Conservation (phyloP, 1,139 yeast species). For the Zygosaccharomyces sapae region DNA sequence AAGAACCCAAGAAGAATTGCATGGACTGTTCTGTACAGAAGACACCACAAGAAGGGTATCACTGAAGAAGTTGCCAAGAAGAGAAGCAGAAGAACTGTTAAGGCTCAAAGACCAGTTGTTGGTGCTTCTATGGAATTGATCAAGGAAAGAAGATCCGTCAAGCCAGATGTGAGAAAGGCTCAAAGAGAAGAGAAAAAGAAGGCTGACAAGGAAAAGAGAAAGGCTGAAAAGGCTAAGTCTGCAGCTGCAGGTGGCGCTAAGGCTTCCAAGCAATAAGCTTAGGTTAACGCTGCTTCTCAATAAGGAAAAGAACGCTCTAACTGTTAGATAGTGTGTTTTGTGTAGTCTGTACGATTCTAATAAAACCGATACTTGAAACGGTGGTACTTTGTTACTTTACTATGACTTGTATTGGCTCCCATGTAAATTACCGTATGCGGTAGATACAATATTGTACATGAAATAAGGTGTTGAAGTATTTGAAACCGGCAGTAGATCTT, state of each 20-base stretch:
- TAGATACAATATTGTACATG: not conserved
- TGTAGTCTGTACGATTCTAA: slow-evolving; percentile 8
- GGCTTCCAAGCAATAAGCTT: slow-evolving; percentile 80
- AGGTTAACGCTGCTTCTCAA: slow-evolving; percentile 95
- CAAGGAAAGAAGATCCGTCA: slow-evolving; percentile 93
- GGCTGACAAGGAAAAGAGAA: slow-evolving; percentile 94
- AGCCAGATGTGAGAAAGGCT: slow-evolving; percentile 98
- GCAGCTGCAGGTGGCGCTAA: slow-evolving; percentile 72
- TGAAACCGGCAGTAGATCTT: not conserved
- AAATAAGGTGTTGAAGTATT: not conserved
- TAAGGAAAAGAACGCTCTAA: slow-evolving; percentile 40
- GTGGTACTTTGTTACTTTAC: slow-evolving; percentile 1
- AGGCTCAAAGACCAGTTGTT: slow-evolving; percentile 98
- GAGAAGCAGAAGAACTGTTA: slow-evolving; percentile 96
- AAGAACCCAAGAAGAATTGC: slow-evolving; percentile 99
- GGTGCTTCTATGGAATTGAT: slow-evolving; percentile 99
- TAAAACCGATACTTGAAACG: slow-evolving; percentile 8
- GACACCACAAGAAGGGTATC: slow-evolving; percentile 99
- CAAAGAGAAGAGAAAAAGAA: slow-evolving; percentile 89
- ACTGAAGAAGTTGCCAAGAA: slow-evolving; percentile 97
- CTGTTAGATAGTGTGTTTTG: slow-evolving; percentile 8
- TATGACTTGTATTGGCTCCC: not conserved
- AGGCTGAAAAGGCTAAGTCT: slow-evolving; percentile 86
- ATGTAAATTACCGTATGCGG: slow-evolving; percentile 2
- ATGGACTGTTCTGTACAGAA: slow-evolving; percentile 99